phyloP scores from a whole-genome alignment of 106 monocot species.

The Dactylorhiza incarnata region DNA sequence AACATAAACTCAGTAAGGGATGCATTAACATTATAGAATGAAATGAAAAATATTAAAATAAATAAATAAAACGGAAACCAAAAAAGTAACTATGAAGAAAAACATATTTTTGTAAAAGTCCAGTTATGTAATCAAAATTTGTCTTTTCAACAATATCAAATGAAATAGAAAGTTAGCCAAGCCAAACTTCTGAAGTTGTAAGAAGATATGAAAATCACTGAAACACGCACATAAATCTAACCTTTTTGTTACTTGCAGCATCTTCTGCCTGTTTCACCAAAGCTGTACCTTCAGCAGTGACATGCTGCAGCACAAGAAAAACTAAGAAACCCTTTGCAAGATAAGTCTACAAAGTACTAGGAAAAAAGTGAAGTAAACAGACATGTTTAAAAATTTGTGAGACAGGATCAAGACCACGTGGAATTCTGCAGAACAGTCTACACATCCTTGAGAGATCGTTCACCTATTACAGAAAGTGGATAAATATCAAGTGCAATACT shows the following conservation, averaged over 20 bases:
- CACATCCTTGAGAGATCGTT: constrained; percentile 37
- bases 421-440: constrained; percentile 24
- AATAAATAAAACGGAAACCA: neutral
- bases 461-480: constrained; percentile 14
- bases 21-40: too few relatives aligned
- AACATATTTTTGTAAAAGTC: neutral
- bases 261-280: constrained; percentile 77
- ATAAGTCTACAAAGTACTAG: neutral
- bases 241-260: constrained; percentile 73
- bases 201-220: neutral
- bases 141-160: neutral
- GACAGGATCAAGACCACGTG: constrained; percentile 21
- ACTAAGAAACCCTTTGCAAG: neutral
- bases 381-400: constrained; percentile 36
- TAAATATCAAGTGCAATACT: neutral
- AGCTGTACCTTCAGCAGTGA: constrained; percentile 55
- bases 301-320: constrained; percentile 43
- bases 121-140: neutral
- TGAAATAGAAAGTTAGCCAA: neutral
- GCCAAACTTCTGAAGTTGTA: neutral
- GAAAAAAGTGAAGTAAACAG: neutral
- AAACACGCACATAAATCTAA: constrained; percentile 5
- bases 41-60: too few relatives aligned
- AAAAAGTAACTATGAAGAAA: neutral
- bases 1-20: too few relatives aligned